Evolutionary conservation across 139 green algal species (phyloP), one percentile per base, ranked within the genome.

Genomic region (Nannochloris sp.): DNA sequence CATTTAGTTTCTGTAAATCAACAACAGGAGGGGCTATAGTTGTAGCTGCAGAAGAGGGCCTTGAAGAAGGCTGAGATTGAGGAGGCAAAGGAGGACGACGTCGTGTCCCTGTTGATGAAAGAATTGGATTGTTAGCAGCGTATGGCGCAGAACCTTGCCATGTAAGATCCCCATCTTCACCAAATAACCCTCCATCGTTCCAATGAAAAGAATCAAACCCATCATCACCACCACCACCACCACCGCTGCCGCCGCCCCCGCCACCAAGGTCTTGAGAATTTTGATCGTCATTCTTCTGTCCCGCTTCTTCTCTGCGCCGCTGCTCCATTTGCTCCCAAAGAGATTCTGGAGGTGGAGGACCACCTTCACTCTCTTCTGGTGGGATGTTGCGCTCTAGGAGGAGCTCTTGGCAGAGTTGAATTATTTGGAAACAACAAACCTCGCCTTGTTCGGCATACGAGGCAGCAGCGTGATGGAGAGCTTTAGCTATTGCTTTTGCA

Each of bases 401-500:
- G 24, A 76, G 78, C 39, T 88, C 81, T 45, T 83, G 72, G 33
- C 64, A 74, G 6, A 39, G 19, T 2, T 80, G 71, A 27, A 89
- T 74, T 1, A 93, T 54, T 54, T 85, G 71, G 57, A 93, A 93
- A 31, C 75, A 76, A 64, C 78, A 89, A 4, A 93, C 68, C 34
- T 81, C 63, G 15, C 46, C 58, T 0, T 71, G 37, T 3, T 54
- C 19, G 0, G 80, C 78, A 31, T 74, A 64, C 25, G 65, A 35
- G 6, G 65, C 59, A 5, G 74, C 77, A 14, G 46, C 61, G 19
- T 38, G 32, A 53, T 83, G 74, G 23, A 85, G 68, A 29, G 25
- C 4, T 70, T 84, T 83, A 19, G 59, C 45, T 23, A 85, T 58
- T n/a, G 27, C 25, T 4, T 48, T 62, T 5, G 56, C 44, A 6